Evolutionary conservation across 495 filamentous ascomycete species (phyloP), one percentile per base, ranked within the genome.

Genomic region (Hyaloscypha finlandica): DNA sequence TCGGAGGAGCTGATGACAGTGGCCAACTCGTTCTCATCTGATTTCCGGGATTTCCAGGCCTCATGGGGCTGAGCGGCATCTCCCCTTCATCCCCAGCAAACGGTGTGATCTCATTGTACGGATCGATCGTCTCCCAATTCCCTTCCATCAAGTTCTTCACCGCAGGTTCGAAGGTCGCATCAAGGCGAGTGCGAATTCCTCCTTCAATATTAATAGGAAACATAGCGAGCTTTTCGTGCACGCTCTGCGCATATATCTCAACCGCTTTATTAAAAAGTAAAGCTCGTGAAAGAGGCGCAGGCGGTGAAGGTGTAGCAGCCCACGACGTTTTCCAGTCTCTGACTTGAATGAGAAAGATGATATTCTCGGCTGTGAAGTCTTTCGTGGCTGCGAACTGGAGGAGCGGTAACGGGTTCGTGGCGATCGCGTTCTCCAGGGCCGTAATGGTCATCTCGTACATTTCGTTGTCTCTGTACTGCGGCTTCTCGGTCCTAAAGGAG

Each of bases 351-450:
- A 90, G 81, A 79, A 90, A 90, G 66, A 85, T 81, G 58, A 90
- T 85, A 76, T 90, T 90, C 73, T 90, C 88, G 35, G 85, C 87
- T 20, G 86, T 88, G 73, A 90, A 88, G 63, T 90, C 88, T 64
- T 81, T 78, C 8, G 81, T 79, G 8, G 88, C 85, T 5, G 87
- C 85, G 75, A 88, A 90, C 39, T 82, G 70, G 42, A 84, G 84
- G 0, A 90, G 80, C 2, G 82, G 81, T 6, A 78, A 76, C 3
- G 85, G 81, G 74, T 87, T 85, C 64, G 78, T 80, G 35, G 77
- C 72, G 0, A 90, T 79, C 59, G 83, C 82, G 66, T 85, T 78
- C 61, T 89, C 86, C 4, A 90, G 81, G 2, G 85, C 85, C 45
- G 79, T 74, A 84, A 88, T 87, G 68, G 84, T 84, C 37, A 83